A percentile compares a stretch with the other conserved stretches of the same genome.
These are phyloP conservation scores for Amylostereum chailletii DNA, from an alignment of 1,284 basidiomycete species.

Conservation along the genomic window DNA sequence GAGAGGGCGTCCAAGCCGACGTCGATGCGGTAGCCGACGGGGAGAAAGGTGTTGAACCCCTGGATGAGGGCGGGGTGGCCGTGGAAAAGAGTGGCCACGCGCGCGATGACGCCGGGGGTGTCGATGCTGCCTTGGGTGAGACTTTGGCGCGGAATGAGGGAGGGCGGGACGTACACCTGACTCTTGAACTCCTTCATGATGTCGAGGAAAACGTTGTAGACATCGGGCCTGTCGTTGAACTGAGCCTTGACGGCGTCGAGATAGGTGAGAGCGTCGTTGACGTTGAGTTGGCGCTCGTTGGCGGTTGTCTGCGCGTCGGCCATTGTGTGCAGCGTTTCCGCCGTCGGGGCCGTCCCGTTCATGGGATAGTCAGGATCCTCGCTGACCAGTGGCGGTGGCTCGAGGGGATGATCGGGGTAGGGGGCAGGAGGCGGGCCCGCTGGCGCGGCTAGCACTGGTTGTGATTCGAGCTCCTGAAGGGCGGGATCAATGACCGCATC, in stretches of 20 bases:
- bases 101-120: conserved; percentile 93
- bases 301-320: conserved; percentile 1
- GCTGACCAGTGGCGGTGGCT: neutral
- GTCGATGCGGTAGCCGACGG: conserved; percentile 91
- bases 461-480: too few species aligned
- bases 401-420: neutral
- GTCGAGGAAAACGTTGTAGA: conserved; percentile 92
- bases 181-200: conserved; percentile 99
- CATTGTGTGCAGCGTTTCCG: conserved; percentile 3
- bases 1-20: conserved; percentile 51
- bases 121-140: conserved; percentile 70
- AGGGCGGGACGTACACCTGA: conserved; percentile 53
- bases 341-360: neutral
- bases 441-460: too few species aligned
- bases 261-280: conserved; percentile 89
- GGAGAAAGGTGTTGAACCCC: conserved; percentile 97
- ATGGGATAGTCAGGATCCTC: neutral
- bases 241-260: conserved; percentile 89
- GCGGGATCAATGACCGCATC: too few species aligned
- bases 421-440: neutral
- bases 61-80: conserved; percentile 90
- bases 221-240: conserved; percentile 82
- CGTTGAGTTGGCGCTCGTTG: conserved; percentile 51
- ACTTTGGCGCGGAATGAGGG: conserved; percentile 5
- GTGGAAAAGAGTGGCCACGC: conserved; percentile 88